These are phyloP conservation scores for Cetradonia linearis DNA, from an alignment of 495 filamentous ascomycete genomes.

Conservation along the genomic window DNA sequence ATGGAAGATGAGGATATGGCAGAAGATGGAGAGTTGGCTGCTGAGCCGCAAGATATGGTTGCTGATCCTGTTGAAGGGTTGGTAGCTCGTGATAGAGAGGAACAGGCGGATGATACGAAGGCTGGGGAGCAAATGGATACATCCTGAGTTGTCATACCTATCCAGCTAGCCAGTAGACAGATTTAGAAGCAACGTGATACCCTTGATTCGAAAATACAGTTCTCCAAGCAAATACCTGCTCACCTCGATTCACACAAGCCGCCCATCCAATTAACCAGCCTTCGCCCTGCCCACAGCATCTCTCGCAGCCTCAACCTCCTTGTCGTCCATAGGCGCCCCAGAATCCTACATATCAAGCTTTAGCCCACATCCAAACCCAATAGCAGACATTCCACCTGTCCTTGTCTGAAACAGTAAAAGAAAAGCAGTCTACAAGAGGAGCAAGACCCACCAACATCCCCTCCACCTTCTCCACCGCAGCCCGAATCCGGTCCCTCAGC, in stretches of 20 bases:
- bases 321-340: conserved; percentile 33
- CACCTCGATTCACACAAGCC: too few species aligned
- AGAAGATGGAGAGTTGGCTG: conserved; percentile 57
- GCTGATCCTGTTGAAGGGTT: conserved; percentile 33
- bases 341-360: background rate
- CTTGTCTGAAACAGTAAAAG: background rate
- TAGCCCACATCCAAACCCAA: background rate
- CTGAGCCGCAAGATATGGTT: conserved; percentile 23
- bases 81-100: conserved; percentile 34
- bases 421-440: conserved; percentile 15
- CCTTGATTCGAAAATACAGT: background rate
- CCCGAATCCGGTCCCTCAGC: conserved; percentile 52
- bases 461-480: conserved; percentile 60
- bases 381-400: too few species aligned
- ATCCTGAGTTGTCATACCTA: background rate
- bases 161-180: background rate
- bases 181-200: background rate
- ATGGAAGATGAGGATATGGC: conserved; percentile 45
- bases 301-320: conserved; percentile 44
- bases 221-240: background rate
- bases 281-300: conserved; percentile 54
- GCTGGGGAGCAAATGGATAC: conserved; percentile 35
- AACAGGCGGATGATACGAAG: conserved; percentile 41
- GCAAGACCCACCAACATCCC: conserved; percentile 45
- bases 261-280: background rate